Base-by-base conservation (phyloP, 2,329 filamentous ascomycete genomes). In the Nigrospora oryzae region DNA sequence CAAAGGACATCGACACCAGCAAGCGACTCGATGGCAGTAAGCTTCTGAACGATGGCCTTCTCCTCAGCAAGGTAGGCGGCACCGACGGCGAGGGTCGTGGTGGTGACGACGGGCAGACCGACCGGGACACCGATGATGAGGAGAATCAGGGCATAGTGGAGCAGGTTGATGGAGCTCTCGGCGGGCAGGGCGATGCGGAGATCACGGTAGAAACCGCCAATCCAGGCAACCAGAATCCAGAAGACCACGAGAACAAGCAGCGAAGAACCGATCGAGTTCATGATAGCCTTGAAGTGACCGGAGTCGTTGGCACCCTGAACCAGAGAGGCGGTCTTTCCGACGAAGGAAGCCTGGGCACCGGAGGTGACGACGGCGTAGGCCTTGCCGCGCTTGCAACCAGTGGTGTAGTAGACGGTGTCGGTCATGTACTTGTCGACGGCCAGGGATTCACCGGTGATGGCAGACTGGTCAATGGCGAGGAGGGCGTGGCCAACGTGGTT, bases 271-370 rank as follows among this genome's bases (percentile, higher is more conserved):
- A 89, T 88, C 61, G 78, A 83, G 77, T 88, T 83, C 84, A 88
- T 88, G 73, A 88, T 84, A 53, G 83, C 83, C 73, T 89, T 87
- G 78, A 86, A 86, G 68, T 86, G 83, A 69, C 84, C 84, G 60
- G 81, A 76, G 64, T 87, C 84, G 68, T 86, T 74, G 53, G 84
- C 84, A 53, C 83, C 84, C 68, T 86, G 79, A 42, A 88, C 84
- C 42, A 88, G 74, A 55, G 78, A 77, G 50, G 84, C 84, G 55
- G 84, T 88, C 64, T 79, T 81, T 69, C 84, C 84, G 63, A 88
- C 84, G 70, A 88, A 89, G 47, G 84, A 88, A 67, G 78, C 75
- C 61, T 75, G 79, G 45, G 84, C 84, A 50, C 81, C 79, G 53
- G 81, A 77, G 48, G 77, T 76, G 58, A 81, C 75, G 51, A 89